Conservation (phyloP, 495 filamentous ascomycete genomes). For the Letharia columbiana region DNA sequence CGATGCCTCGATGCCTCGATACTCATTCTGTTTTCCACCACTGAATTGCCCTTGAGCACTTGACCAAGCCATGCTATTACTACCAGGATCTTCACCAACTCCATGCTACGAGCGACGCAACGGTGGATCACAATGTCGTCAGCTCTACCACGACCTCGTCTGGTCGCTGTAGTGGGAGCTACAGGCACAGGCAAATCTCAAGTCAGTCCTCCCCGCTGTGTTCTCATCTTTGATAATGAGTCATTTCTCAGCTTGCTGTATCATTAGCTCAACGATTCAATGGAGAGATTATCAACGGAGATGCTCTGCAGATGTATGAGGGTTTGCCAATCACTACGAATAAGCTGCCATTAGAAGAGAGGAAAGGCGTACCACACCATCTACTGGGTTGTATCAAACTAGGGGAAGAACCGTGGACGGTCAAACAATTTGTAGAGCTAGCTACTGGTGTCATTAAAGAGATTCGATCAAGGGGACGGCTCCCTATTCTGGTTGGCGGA, state of each 20-base stretch:
- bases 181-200: constrained; percentile 99
- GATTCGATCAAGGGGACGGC: constrained; percentile 62
- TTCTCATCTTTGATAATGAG: neutral
- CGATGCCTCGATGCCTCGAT: too few species aligned
- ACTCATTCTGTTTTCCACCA: too few species aligned
- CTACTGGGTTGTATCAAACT: constrained; percentile 68
- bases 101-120: constrained; percentile 8
- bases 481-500: constrained; percentile 89
- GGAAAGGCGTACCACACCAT: constrained; percentile 79
- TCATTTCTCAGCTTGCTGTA: constrained; percentile 67
- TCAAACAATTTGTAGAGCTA: constrained; percentile 62
- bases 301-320: constrained; percentile 98
- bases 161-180: constrained; percentile 81
- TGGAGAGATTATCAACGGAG: constrained; percentile 95
- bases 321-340: constrained; percentile 95
- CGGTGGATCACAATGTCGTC: constrained; percentile 11
- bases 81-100: neutral
- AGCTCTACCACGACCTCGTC: constrained; percentile 35
- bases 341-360: constrained; percentile 68
- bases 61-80: neutral
- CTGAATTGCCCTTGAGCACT: too few species aligned
- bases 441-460: constrained; percentile 63
- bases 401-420: constrained; percentile 70
- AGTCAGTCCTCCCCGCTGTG: constrained; percentile 40
- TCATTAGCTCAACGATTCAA: constrained; percentile 75